Conservation (phyloP, 495 filamentous ascomycete genomes). For the Schizothecium vesticola region DNA sequence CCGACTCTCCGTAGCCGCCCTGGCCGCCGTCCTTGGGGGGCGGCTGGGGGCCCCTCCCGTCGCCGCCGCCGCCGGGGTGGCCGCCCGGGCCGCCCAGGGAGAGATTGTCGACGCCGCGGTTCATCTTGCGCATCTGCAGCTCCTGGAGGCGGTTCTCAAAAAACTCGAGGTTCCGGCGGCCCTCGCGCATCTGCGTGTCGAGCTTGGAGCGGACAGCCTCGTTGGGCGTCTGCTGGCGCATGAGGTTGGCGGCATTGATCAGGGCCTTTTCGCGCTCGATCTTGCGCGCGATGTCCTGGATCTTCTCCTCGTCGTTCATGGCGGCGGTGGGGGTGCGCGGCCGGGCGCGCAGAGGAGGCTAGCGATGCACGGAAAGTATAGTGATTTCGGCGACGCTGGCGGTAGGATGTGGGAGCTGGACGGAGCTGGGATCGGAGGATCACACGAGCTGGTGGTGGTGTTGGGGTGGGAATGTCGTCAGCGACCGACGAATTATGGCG, state of each 20-base stretch:
- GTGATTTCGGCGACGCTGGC: constrained; percentile 2
- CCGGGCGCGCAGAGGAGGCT: constrained; percentile 24
- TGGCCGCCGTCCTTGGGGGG: constrained; percentile 61
- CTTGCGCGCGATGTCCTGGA: constrained; percentile 88
- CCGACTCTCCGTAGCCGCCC: constrained; percentile 31
- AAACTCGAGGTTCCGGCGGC: constrained; percentile 85
- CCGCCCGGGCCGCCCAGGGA: constrained; percentile 40
- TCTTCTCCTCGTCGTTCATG: constrained; percentile 74
- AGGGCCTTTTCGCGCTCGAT: constrained; percentile 96
- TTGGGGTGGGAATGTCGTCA: constrained; percentile 27
- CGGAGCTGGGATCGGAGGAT: constrained; percentile 2
- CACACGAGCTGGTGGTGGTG: constrained; percentile 1
- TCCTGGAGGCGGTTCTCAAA: constrained; percentile 86
- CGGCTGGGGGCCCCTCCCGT: constrained; percentile 42
- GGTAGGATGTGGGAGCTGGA: neutral
- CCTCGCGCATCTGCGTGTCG: constrained; percentile 89
- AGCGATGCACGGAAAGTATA: constrained; percentile 18
- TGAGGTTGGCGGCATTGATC: constrained; percentile 86
- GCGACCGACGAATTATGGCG: constrained; percentile 29
- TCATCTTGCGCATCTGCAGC: constrained; percentile 72
- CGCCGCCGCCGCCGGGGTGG: constrained; percentile 33
- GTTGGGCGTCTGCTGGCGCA: constrained; percentile 94
- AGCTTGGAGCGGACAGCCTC: constrained; percentile 79
- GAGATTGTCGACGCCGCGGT: constrained; percentile 60
- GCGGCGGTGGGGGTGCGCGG: constrained; percentile 38